Evolutionary conservation across 805 yeast species (phyloP).

Genomic region (Cyberlindnera saturnus): DNA sequence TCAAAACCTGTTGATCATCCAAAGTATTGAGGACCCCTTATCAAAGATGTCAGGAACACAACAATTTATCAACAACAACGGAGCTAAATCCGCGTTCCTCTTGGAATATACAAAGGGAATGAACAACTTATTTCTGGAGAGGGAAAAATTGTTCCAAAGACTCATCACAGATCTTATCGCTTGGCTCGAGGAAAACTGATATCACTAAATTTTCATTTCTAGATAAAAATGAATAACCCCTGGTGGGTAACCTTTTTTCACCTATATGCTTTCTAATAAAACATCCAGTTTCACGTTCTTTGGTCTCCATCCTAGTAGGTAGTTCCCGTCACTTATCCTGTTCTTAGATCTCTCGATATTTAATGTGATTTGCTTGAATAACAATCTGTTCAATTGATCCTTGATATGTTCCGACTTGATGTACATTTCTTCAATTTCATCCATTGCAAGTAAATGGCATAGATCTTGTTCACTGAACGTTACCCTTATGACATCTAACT

Average conservation of each 20-base stretch:
- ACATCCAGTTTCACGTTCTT: not conserved
- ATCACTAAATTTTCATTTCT: not conserved
- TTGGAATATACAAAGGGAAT: conserved; percentile 16
- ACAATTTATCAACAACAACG: conserved; percentile 9
- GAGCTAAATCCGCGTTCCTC: conserved; percentile 8
- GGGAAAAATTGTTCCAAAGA: conserved; percentile 10
- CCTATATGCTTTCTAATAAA: not conserved
- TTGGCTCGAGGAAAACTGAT: conserved; percentile 17
- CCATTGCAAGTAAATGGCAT: conserved; percentile 14
- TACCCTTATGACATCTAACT: conserved; percentile 8
- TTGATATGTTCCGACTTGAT: conserved; percentile 7
- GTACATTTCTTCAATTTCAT: conserved; percentile 21
- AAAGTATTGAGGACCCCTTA: conserved; percentile 12
- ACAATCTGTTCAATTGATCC: not conserved
- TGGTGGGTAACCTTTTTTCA: not conserved
- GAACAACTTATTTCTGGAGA: conserved; percentile 16
- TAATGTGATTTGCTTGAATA: not conserved
- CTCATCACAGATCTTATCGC: conserved; percentile 11
- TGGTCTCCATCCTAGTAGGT: not conserved
- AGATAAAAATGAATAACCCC: not conserved
- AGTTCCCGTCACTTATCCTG: too few relatives aligned
- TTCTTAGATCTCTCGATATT: not conserved
- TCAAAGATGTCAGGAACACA: not conserved
- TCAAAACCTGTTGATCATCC: conserved; percentile 10
- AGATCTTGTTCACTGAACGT: conserved; percentile 9